These are phyloP conservation scores for Discostella pseudostelligera DNA, from an alignment of 108 stramenopile genomes.

Conservation along the genomic window DNA sequence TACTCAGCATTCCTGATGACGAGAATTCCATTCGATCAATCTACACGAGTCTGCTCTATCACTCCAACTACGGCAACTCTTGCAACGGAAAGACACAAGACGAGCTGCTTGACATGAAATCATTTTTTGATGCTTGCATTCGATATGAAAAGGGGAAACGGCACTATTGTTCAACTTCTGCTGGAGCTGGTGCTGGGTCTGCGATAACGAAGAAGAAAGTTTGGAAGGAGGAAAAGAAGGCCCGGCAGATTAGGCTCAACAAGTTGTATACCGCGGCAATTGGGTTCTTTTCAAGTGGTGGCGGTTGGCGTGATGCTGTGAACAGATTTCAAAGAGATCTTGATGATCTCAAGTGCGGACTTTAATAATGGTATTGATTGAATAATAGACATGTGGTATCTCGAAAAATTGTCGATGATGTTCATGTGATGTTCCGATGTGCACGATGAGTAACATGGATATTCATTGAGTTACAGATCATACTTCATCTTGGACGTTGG, in stretches of 20 bases:
- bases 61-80: slow-evolving; percentile 37
- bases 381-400: too few relatives aligned
- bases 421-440: too few relatives aligned
- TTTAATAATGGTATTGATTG: too few relatives aligned
- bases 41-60: slow-evolving; percentile 60
- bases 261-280: slow-evolving; percentile 63
- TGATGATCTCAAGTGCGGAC: slow-evolving; percentile 26
- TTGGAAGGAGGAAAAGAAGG: slow-evolving; percentile 24
- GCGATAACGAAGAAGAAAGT: slow-evolving; percentile 18
- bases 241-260: slow-evolving; percentile 21
- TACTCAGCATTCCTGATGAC: slow-evolving; percentile 7
- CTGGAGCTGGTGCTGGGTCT: slow-evolving; percentile 3
- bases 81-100: slow-evolving; percentile 34
- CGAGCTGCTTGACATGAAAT: slow-evolving; percentile 40
- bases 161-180: neutral
- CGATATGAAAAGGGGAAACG: slow-evolving; percentile 31
- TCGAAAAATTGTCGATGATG: too few relatives aligned
- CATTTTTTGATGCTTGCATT: slow-evolving; percentile 55
- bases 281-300: slow-evolving; percentile 44
- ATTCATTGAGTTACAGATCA: too few relatives aligned
- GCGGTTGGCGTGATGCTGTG: slow-evolving; percentile 16
- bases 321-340: slow-evolving; percentile 33
- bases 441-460: too few relatives aligned
- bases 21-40: slow-evolving; percentile 51
- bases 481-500: too few relatives aligned